phyloP scores from a whole-genome alignment of 2,329 filamentous ascomycete genomes.

The Myriosclerotinia curreyana region DNA sequence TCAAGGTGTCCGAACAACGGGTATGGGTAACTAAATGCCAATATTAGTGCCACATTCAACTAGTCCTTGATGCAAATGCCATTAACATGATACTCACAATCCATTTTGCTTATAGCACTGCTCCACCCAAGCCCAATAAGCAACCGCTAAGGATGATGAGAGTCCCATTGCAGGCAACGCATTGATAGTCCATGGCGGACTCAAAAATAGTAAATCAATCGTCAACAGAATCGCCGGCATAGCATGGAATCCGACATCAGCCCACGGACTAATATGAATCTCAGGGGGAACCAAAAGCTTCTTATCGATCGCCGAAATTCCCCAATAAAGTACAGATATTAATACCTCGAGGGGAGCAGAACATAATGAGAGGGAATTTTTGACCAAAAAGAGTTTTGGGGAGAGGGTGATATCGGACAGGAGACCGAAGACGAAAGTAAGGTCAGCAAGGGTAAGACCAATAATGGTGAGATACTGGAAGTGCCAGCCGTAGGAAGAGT shows the following conservation, averaged over 20 bases:
- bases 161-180: conserved; percentile 57
- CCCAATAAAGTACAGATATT: conserved; percentile 72
- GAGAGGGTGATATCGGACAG: conserved; percentile 63
- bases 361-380: conserved; percentile 65
- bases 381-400: conserved; percentile 57
- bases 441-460: conserved; percentile 58
- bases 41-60: conserved; percentile 17
- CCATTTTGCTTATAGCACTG: conserved; percentile 66
- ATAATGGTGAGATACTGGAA: conserved; percentile 67
- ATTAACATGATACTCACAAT: conserved; percentile 46
- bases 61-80: not conserved
- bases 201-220: conserved; percentile 64
- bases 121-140: conserved; percentile 77
- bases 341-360: conserved; percentile 68
- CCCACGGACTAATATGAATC: conserved; percentile 52
- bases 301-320: conserved; percentile 56
- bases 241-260: conserved; percentile 64
- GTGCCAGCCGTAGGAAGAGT: conserved; percentile 55
- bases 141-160: conserved; percentile 57
- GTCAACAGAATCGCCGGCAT: conserved; percentile 63
- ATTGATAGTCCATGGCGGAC: conserved; percentile 68
- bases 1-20: conserved; percentile 72
- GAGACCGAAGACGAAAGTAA: conserved; percentile 60
- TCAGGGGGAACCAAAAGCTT: conserved; percentile 52
- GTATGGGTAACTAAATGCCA: conserved; percentile 70